Conservation (phyloP, 2,329 filamentous ascomycete genomes). For the Cadophora sp. region DNA sequence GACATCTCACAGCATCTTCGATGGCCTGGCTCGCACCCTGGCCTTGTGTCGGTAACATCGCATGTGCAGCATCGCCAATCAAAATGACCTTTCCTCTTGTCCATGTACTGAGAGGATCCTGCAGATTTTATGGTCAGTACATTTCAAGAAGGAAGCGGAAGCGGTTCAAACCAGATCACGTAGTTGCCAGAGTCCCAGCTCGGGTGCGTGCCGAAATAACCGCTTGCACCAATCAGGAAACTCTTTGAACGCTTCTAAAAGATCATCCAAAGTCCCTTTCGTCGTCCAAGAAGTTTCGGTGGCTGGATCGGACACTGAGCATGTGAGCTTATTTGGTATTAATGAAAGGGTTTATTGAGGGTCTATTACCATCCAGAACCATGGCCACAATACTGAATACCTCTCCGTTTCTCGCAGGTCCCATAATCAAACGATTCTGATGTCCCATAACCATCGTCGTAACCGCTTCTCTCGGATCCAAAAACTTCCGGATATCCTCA, state of each 20-base stretch:
- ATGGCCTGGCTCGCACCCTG: conserved; percentile 52
- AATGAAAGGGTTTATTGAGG: conserved; percentile 29
- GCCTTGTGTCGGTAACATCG: conserved; percentile 53
- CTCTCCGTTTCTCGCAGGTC: conserved; percentile 50
- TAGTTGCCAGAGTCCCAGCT: conserved; percentile 51
- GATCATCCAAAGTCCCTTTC: conserved; percentile 46
- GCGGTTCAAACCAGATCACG: conserved; percentile 45
- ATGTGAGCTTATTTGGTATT: background rate
- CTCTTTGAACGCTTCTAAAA: conserved; percentile 50
- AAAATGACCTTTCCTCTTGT: conserved; percentile 49
- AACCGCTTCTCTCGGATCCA: conserved; percentile 49
- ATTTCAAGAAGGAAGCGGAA: background rate
- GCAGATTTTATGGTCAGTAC: background rate
- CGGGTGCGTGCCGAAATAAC: conserved; percentile 42
- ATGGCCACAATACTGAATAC: conserved; percentile 53
- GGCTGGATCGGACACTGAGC: conserved; percentile 46
- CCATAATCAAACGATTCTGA: conserved; percentile 53
- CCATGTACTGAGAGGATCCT: conserved; percentile 50
- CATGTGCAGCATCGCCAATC: conserved; percentile 56
- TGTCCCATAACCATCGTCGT: conserved; percentile 56
- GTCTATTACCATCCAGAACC: conserved; percentile 51
- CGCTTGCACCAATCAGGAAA: conserved; percentile 52
- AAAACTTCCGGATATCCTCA: conserved; percentile 45
- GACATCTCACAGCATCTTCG: conserved; percentile 47
- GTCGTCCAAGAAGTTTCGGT: conserved; percentile 51